Base-by-base conservation (phyloP, 1,284 basidiomycete species). In the Puccinia hordei region DNA sequence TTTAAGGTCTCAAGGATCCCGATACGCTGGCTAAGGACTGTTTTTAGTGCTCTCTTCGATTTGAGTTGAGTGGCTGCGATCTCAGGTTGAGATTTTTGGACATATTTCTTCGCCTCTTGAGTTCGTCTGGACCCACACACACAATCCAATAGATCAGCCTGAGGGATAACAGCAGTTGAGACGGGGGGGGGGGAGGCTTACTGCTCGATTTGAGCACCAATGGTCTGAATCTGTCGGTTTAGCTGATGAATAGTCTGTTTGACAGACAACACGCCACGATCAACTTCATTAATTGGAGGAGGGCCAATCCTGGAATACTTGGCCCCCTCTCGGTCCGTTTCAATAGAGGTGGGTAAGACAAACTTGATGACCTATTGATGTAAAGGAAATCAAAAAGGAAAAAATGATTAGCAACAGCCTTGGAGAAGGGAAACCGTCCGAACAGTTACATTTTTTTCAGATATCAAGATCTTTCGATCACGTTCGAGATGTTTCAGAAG, bases 401-500 rank as follows among this genome's bases (percentile, higher is more conserved):
- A 44, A 44, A 44, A n/a, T 41, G 30, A 17, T 63, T 63, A 69
- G 38, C n/a, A 19, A 65, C 27, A 55, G 49, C 22, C 27, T 24
- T 30, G n/a, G 12, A 33, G 17, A 38, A 35, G 44, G 33, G 2
- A 53, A 27, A 55, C 3, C 33, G 8, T 5, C 27, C 2, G 8
- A 12, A 10, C 19, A 46, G 9, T 73, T 27, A 80, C 78, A 27
- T 73, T 44, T 38, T 53, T 57, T 22, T 80, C 78, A 24, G 68
- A 41, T 8, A 46, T 49, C 49, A 80, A 41, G n/a, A 80, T 71
- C 44, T 33, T 51, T 15, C 68, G 78, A 55, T 73, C 69, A 35
- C 69, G 78, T 41, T 80, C 66, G n/a, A 80, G 44, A 73, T 80
- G 59, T 15, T 53, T 55, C 15, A 79, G 27, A 22, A 79, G 65